A percentile compares a stretch with the other conserved stretches of the same genome.
Conservation (phyloP, 192 early-diverging fungal species). For the Gigaspora rosea region DNA sequence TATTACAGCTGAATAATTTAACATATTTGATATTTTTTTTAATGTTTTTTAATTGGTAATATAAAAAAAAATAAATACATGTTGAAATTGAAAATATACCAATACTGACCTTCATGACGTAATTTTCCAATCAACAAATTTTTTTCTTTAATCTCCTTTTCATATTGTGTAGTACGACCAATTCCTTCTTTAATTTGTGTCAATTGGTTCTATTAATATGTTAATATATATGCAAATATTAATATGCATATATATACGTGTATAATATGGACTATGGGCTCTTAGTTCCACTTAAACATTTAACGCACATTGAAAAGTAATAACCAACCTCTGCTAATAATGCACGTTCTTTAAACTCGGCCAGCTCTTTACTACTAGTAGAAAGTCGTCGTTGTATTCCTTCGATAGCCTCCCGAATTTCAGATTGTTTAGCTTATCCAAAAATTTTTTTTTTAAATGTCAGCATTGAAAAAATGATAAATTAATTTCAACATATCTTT, state of each 20-base stretch:
- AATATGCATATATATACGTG: too few species aligned
- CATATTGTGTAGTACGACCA: slow-evolving; percentile 53
- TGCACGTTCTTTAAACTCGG: slow-evolving; percentile 61
- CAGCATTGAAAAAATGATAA: neutral
- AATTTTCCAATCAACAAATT: slow-evolving; percentile 76
- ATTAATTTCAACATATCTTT: slow-evolving; percentile 33
- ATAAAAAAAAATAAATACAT: neutral
- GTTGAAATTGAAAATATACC: neutral
- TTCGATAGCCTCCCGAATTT: slow-evolving; percentile 58
- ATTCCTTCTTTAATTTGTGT: slow-evolving; percentile 56
- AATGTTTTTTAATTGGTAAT: neutral
- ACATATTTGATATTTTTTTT: neutral
- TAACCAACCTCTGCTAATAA: slow-evolving; percentile 55
- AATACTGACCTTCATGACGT: slow-evolving; percentile 63
- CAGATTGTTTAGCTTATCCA: slow-evolving; percentile 51
- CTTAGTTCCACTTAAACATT: neutral
- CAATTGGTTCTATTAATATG: slow-evolving; percentile 52
- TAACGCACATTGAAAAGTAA: neutral
- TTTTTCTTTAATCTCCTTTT: slow-evolving; percentile 71
- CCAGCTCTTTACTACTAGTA: slow-evolving; percentile 42
- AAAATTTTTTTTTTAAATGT: slow-evolving; percentile 5
- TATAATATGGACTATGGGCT: too few species aligned
- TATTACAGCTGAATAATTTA: slow-evolving; percentile 62
- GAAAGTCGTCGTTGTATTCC: slow-evolving; percentile 56
- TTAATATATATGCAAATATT: neutral